These are phyloP conservation scores for Volutella citrinella DNA, from an alignment of 2,329 filamentous ascomycete genomes.

Conservation along the genomic window DNA sequence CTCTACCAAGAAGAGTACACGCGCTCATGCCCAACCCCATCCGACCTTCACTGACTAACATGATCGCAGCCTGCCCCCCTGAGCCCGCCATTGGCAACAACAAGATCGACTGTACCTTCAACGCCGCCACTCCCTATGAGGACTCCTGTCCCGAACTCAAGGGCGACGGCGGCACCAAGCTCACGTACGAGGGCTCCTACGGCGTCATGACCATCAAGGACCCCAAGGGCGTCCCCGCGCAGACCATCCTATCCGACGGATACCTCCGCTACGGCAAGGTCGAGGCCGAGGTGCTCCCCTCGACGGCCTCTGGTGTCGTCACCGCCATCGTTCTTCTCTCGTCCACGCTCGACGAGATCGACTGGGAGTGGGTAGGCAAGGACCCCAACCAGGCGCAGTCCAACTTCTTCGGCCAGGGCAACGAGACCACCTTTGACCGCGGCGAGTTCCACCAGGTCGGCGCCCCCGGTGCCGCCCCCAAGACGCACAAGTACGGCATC, in stretches of 20 bases:
- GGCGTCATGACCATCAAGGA: too few relatives aligned
- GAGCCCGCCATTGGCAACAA: too few relatives aligned
- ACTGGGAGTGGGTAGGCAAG: conserved; percentile 90
- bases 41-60: too few relatives aligned
- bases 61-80: too few relatives aligned
- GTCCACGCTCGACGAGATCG: conserved; percentile 79
- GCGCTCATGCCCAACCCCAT: too few relatives aligned
- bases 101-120: too few relatives aligned
- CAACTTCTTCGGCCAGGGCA: conserved; percentile 78
- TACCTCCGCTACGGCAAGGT: conserved; percentile 84
- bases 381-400: conserved; percentile 72
- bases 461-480: conserved; percentile 49
- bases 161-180: too few relatives aligned
- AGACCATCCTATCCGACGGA: conserved; percentile 66
- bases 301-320: conserved; percentile 71
- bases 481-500: conserved; percentile 66
- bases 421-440: conserved; percentile 65
- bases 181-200: too few relatives aligned
- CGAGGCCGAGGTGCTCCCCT: conserved; percentile 66
- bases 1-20: too few relatives aligned
- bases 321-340: conserved; percentile 74
- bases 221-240: too few relatives aligned
- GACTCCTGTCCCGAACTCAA: too few relatives aligned
- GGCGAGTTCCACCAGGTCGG: conserved; percentile 57
- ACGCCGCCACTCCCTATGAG: too few relatives aligned